Conservation (phyloP, 352 stramenopile species). For the Phytophthora pistaciae region DNA sequence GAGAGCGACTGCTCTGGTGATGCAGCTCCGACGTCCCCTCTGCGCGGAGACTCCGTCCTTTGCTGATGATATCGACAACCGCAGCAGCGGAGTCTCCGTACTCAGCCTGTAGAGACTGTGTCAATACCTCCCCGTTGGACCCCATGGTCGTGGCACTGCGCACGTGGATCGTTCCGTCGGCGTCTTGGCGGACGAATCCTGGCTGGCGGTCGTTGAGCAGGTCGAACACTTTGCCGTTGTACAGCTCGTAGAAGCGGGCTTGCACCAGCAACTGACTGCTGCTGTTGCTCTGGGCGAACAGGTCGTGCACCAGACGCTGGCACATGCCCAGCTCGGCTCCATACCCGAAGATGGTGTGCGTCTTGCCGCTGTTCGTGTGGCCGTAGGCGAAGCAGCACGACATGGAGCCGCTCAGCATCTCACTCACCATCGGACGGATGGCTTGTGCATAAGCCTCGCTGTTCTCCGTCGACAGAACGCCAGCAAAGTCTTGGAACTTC, state of each 20-base stretch:
- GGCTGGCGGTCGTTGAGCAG: slow-evolving; percentile 52
- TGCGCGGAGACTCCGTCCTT: slow-evolving; percentile 29
- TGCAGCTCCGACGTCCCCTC: slow-evolving; percentile 66
- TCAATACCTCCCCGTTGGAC: slow-evolving; percentile 49
- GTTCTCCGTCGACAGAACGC: slow-evolving; percentile 49
- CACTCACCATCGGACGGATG: slow-evolving; percentile 37
- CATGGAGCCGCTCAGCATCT: slow-evolving; percentile 40
- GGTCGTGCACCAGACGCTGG: slow-evolving; percentile 40
- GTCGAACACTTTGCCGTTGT: slow-evolving; percentile 68
- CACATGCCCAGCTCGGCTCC: slow-evolving; percentile 49
- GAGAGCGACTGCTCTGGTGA: slow-evolving; percentile 55
- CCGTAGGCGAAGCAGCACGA: slow-evolving; percentile 70
- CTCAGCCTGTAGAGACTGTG: slow-evolving; percentile 44
- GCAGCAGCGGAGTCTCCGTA: slow-evolving; percentile 37
- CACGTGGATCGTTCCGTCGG: slow-evolving; percentile 53
- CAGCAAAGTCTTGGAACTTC: slow-evolving; percentile 41
- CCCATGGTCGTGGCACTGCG: slow-evolving; percentile 59
- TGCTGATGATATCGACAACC: slow-evolving; percentile 35
- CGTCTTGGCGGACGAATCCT: slow-evolving; percentile 61
- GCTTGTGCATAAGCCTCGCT: slow-evolving; percentile 39
- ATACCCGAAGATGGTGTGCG: slow-evolving; percentile 73
- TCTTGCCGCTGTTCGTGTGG: slow-evolving; percentile 71
- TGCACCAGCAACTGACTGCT: slow-evolving; percentile 41
- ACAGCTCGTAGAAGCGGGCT: slow-evolving; percentile 65
- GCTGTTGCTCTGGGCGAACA: slow-evolving; percentile 32